phyloP scores from a whole-genome alignment of 176 grass and related monocot species.

The Rhynchospora pubera region DNA sequence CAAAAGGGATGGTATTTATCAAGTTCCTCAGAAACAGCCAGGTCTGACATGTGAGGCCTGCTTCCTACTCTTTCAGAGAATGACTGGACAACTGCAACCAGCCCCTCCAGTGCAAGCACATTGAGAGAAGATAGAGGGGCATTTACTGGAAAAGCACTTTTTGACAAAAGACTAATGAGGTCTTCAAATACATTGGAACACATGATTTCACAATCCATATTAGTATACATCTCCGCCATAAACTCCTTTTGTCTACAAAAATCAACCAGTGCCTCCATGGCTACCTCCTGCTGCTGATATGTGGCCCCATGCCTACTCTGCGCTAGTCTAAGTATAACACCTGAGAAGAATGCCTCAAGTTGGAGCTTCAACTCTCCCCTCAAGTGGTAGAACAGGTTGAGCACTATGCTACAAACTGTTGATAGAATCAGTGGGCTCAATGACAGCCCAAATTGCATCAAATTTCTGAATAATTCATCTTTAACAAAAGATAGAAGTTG shows the following conservation, averaged over 20 bases:
- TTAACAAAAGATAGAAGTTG: slow-evolving; percentile 77
- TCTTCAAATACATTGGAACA: slow-evolving; percentile 97
- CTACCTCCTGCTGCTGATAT: slow-evolving; percentile 95
- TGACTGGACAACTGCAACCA: slow-evolving; percentile 67
- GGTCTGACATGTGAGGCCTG: slow-evolving; percentile 43
- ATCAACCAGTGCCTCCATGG: slow-evolving; percentile 86
- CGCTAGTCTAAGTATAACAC: slow-evolving; percentile 81
- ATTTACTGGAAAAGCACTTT: slow-evolving; percentile 90
- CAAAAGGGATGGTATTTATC: slow-evolving; percentile 87
- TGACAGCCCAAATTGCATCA: slow-evolving; percentile 94
- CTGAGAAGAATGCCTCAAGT: slow-evolving; percentile 90
- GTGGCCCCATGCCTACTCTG: slow-evolving; percentile 78
- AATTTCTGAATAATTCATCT: slow-evolving; percentile 81
- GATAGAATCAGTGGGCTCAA: slow-evolving; percentile 90
- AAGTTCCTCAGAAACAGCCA: slow-evolving; percentile 45
- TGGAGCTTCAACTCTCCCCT: slow-evolving; percentile 81
- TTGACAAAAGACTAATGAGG: slow-evolving; percentile 79
- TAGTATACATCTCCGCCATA: slow-evolving; percentile 97
- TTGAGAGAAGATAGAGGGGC: slow-evolving; percentile 75
- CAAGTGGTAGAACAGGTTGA: slow-evolving; percentile 88
- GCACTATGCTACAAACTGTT: slow-evolving; percentile 82
- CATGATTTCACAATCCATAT: slow-evolving; percentile 93
- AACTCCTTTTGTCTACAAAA: slow-evolving; percentile 95
- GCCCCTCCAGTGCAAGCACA: slow-evolving; percentile 83
- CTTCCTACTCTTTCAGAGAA: slow-evolving; percentile 63